Evolutionary conservation across 805 yeast species (phyloP).

Genomic region (Dipodascus albidus): DNA sequence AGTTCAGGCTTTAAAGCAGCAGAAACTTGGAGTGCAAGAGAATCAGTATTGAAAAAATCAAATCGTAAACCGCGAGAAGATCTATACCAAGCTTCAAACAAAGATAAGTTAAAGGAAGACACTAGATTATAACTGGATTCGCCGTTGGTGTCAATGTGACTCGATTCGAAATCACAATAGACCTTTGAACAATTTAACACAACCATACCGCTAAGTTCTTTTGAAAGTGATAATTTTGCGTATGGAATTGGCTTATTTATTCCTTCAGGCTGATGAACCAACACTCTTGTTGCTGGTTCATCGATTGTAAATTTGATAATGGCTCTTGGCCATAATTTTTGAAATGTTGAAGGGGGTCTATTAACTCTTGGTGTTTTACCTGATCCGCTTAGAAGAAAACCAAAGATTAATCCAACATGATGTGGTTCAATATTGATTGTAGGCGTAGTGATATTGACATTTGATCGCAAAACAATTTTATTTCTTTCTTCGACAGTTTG

Average conservation of each 20-base stretch:
- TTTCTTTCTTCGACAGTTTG: slow-evolving; percentile 11
- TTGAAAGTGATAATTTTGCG: slow-evolving; percentile 4
- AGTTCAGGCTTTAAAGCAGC: slow-evolving; percentile 22
- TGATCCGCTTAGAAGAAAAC: slow-evolving; percentile 7
- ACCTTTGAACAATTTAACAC: slow-evolving; percentile 24
- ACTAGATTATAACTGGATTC: slow-evolving; percentile 16
- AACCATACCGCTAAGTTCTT: slow-evolving; percentile 19
- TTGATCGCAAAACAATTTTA: slow-evolving; percentile 21
- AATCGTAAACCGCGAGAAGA: slow-evolving; percentile 17
- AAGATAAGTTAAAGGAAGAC: slow-evolving; percentile 16
- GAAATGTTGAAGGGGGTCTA: slow-evolving; percentile 1
- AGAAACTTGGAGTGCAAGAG: slow-evolving; percentile 12
- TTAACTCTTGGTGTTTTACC: slow-evolving; percentile 1
- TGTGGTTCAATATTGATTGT: slow-evolving; percentile 27
- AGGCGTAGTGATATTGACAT: slow-evolving; percentile 26
- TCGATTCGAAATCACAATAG: slow-evolving; percentile 21
- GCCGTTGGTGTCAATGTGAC: slow-evolving; percentile 15
- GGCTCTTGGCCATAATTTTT: slow-evolving; percentile 17
- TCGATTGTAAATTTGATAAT: slow-evolving; percentile 21
- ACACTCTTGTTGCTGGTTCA: slow-evolving; percentile 25
- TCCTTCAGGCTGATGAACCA: slow-evolving; percentile 12
- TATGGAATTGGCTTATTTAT: slow-evolving; percentile 4
- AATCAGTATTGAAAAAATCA: slow-evolving; percentile 19
- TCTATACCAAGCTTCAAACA: slow-evolving; percentile 23
- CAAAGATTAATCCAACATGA: slow-evolving; percentile 24